Evolutionary conservation across 805 yeast genomes (phyloP).

Genomic region (Yamadazyma scolyti): DNA sequence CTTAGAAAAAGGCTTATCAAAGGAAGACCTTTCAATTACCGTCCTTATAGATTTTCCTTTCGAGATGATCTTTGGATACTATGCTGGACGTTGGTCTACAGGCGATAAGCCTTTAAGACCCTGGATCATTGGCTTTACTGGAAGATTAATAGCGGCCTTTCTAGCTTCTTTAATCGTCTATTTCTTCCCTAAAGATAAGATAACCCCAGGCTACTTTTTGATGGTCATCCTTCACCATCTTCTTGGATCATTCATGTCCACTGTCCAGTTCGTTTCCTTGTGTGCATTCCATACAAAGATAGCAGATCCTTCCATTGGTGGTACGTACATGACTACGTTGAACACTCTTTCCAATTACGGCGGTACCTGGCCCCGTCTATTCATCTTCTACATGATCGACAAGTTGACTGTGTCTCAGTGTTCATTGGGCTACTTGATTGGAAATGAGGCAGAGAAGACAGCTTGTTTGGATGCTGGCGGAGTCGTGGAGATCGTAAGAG

Average conservation of each 20-base stretch:
- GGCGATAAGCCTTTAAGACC: slow-evolving; percentile 77
- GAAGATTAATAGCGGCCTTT: slow-evolving; percentile 71
- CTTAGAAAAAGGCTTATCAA: slow-evolving; percentile 85
- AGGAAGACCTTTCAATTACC: slow-evolving; percentile 90
- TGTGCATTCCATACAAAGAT: slow-evolving; percentile 93
- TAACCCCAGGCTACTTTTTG: slow-evolving; percentile 56
- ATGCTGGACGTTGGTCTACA: slow-evolving; percentile 91
- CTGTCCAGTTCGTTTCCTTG: slow-evolving; percentile 91
- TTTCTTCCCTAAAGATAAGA: slow-evolving; percentile 58
- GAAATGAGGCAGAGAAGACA: slow-evolving; percentile 37
- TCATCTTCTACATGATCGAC: slow-evolving; percentile 78
- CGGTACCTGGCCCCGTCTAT: slow-evolving; percentile 95
- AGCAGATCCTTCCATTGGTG: slow-evolving; percentile 95
- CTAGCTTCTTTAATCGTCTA: slow-evolving; percentile 72
- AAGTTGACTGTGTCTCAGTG: slow-evolving; percentile 68
- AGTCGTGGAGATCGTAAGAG: slow-evolving; percentile 47
- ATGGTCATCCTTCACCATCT: slow-evolving; percentile 79
- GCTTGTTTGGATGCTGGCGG: slow-evolving; percentile 58
- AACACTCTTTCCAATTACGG: slow-evolving; percentile 92
- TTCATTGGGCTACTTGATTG: slow-evolving; percentile 14
- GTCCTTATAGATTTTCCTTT: slow-evolving; percentile 95
- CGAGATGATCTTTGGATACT: slow-evolving; percentile 91
- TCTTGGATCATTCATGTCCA: slow-evolving; percentile 85
- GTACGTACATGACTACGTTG: slow-evolving; percentile 95
- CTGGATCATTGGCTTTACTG: slow-evolving; percentile 85